These are phyloP conservation scores for Syzygium grande DNA, from an alignment of 345 rosid species.

Conservation along the genomic window DNA sequence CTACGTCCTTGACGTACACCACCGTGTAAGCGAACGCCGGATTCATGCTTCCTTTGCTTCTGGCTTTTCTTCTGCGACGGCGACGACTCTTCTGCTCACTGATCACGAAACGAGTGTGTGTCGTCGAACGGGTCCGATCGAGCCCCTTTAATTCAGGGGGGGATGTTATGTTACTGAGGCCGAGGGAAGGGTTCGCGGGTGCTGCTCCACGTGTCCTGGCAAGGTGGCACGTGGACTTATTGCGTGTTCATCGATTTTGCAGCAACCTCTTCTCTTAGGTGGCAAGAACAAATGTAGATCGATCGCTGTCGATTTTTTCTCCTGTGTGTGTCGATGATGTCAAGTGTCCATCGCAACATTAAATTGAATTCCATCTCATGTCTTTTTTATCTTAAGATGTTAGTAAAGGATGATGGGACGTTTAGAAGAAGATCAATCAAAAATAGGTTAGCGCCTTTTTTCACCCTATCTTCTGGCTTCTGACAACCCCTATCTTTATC, in stretches of 20 bases:
- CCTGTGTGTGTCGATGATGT: background rate
- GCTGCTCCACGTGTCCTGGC: background rate
- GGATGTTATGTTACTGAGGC: background rate
- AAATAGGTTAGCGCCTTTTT: background rate
- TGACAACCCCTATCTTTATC: no score
- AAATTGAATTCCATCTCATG: background rate
- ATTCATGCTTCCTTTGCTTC: slow-evolving; percentile 7
- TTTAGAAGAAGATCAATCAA: background rate
- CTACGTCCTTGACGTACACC: slow-evolving; percentile 62
- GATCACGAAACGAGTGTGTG: background rate
- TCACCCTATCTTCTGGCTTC: no score
- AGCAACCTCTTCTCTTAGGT: background rate
- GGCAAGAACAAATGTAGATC: background rate
- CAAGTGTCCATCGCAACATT: background rate
- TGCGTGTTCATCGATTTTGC: background rate
- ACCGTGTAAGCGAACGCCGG: slow-evolving; percentile 61
- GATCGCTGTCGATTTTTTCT: background rate
- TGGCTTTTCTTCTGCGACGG: background rate
- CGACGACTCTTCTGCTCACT: background rate
- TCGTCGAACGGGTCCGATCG: background rate
- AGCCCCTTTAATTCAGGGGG: background rate
- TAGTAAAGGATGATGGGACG: background rate
- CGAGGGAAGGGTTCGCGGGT: background rate
- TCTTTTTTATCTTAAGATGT: background rate
- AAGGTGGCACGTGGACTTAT: background rate